phyloP scores from a whole-genome alignment of 495 filamentous ascomycete genomes.

The Talaromyces ruber region DNA sequence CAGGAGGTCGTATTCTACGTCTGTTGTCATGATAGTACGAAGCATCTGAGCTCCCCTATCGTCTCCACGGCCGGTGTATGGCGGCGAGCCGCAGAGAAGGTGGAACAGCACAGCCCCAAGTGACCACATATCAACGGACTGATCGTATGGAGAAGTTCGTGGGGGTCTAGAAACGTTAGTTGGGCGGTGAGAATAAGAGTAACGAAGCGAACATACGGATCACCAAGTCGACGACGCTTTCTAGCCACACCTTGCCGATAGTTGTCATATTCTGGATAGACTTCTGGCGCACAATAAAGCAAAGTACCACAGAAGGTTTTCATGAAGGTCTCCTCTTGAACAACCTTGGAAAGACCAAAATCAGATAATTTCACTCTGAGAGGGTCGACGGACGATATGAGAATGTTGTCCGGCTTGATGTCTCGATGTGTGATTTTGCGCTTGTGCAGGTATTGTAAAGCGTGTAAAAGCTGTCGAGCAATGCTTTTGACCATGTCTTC shows the following conservation, averaged over 20 bases:
- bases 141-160: constrained; percentile 59
- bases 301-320: constrained; percentile 95
- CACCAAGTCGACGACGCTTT: constrained; percentile 45
- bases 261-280: constrained; percentile 74
- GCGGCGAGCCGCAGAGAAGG: constrained; percentile 62
- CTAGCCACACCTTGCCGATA: constrained; percentile 32
- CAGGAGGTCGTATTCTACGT: constrained; percentile 54
- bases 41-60: constrained; percentile 56
- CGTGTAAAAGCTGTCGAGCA: constrained; percentile 67
- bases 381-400: constrained; percentile 64
- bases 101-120: constrained; percentile 85
- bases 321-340: constrained; percentile 82
- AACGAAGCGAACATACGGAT: constrained; percentile 26
- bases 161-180: constrained; percentile 21
- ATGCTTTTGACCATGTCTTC: constrained; percentile 64
- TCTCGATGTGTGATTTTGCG: constrained; percentile 90
- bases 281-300: constrained; percentile 92
- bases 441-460: constrained; percentile 78
- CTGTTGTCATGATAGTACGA: constrained; percentile 70
- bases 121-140: constrained; percentile 92
- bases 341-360: constrained; percentile 90
- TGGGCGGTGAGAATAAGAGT: constrained; percentile 8
- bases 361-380: constrained; percentile 86
- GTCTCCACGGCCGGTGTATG: constrained; percentile 61
- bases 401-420: constrained; percentile 96